A percentile compares a stretch with the other conserved stretches of the same genome.
These are phyloP conservation scores for Zygnema circumcarinatum DNA, from an alignment of 139 green algal species.

Conservation along the genomic window DNA sequence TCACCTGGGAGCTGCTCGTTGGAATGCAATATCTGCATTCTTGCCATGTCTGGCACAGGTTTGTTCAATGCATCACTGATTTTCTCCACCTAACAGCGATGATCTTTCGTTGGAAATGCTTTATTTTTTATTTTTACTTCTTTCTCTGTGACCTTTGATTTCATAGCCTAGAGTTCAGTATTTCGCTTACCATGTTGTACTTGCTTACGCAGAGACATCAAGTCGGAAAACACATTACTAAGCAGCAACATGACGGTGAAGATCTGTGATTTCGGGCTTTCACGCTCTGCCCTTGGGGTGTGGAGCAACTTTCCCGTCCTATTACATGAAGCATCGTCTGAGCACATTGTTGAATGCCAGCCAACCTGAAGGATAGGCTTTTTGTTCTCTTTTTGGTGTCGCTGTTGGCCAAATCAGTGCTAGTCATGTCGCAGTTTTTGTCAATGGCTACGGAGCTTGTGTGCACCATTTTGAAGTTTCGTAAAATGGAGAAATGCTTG, in stretches of 20 bases:
- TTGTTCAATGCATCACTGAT: not conserved
- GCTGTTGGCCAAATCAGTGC: no score
- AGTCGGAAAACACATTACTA: slow-evolving; percentile 58
- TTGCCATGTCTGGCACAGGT: slow-evolving; percentile 57
- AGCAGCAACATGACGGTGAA: slow-evolving; percentile 38
- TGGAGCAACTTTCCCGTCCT: no score
- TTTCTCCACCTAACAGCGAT: slow-evolving; percentile 10
- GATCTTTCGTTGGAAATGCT: slow-evolving; percentile 19
- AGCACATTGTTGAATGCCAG: no score
- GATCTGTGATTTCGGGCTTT: slow-evolving; percentile 61
- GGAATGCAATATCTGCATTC: slow-evolving; percentile 40
- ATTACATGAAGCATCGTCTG: no score
- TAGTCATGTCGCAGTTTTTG: no score
- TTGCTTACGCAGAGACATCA: slow-evolving; percentile 62
- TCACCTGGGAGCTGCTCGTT: slow-evolving; percentile 51
- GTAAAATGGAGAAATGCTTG: no score
- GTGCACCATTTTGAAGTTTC: no score
- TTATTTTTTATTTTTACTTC: slow-evolving; percentile 26
- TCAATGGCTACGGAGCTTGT: no score
- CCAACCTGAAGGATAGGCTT: no score
- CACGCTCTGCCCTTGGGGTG: slow-evolving; percentile 56
- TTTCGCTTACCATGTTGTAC: no score
- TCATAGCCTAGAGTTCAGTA: no score
- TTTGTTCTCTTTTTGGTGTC: no score
- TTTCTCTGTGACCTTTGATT: slow-evolving; percentile 17